These are phyloP conservation scores for Earliella scabrosa DNA, from an alignment of 1,284 basidiomycete species.

Conservation along the genomic window DNA sequence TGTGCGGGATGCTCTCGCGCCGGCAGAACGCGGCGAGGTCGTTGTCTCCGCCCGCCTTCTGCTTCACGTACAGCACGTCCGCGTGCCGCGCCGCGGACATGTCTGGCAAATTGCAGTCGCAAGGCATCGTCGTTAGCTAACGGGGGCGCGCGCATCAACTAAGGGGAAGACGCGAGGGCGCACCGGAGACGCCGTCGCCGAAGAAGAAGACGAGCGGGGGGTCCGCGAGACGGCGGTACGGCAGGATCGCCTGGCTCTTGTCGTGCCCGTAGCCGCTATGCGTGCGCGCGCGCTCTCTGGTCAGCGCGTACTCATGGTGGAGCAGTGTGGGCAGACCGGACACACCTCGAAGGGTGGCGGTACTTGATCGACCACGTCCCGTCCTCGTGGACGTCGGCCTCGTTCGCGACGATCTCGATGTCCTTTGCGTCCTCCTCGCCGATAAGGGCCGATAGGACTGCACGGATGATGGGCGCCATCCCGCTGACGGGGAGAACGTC, in stretches of 20 bases:
- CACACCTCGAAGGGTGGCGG: slow-evolving; percentile 83
- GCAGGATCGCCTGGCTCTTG: slow-evolving; percentile 90
- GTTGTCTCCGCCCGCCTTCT: slow-evolving; percentile 79
- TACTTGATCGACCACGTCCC: slow-evolving; percentile 87
- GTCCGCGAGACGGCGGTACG: slow-evolving; percentile 72
- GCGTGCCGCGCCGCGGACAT: slow-evolving; percentile 90
- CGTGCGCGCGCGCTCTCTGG: not conserved
- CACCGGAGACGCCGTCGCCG: slow-evolving; percentile 92
- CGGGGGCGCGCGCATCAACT: not conserved
- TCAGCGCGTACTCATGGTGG: not conserved
- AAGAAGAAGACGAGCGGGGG: slow-evolving; percentile 92
- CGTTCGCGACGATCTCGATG: slow-evolving; percentile 92
- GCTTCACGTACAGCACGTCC: slow-evolving; percentile 90
- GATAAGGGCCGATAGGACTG: slow-evolving; percentile 80
- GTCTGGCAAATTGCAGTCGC: slow-evolving; percentile 48
- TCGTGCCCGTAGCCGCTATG: slow-evolving; percentile 87
- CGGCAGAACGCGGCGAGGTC: slow-evolving; percentile 84
- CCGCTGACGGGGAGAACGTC: slow-evolving; percentile 59
- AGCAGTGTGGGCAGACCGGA: not conserved
- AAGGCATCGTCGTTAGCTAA: not conserved
- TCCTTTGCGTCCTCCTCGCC: slow-evolving; percentile 73
- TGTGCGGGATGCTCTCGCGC: slow-evolving; percentile 67
- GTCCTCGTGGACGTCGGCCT: slow-evolving; percentile 67
- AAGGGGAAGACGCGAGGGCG: slow-evolving; percentile 27
- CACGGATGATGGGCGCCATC: slow-evolving; percentile 91